phyloP scores from a whole-genome alignment of 768 basidiomycete species.

The Mycena maculata region DNA sequence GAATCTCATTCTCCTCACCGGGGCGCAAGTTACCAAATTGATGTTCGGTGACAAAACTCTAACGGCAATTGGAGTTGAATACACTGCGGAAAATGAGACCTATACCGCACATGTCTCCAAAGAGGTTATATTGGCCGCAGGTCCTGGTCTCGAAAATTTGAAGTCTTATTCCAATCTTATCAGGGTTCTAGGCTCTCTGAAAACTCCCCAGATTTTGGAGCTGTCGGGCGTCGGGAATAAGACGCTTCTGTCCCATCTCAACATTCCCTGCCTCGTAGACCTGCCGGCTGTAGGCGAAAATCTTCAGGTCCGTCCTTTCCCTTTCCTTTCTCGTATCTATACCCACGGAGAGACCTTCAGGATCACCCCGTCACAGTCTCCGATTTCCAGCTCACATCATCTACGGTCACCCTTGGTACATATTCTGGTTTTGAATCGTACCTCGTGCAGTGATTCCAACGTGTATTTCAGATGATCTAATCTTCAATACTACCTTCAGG shows the following conservation, averaged over 20 bases:
- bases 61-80: not conserved
- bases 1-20: slow-evolving; percentile 4
- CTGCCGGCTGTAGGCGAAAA: not conserved
- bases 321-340: not conserved
- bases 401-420: not conserved
- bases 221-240: not conserved
- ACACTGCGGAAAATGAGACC: not conserved
- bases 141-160: not conserved
- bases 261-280: not conserved
- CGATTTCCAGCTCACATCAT: not conserved
- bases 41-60: not conserved
- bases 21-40: not conserved
- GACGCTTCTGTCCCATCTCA: not conserved
- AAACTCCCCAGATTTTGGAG: not conserved
- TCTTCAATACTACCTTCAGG: not conserved
- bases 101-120: not conserved
- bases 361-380: not conserved
- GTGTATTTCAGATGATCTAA: not conserved
- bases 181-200: not conserved
- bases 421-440: too few species aligned
- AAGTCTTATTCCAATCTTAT: not conserved
- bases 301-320: not conserved
- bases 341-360: not conserved
- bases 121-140: slow-evolving; percentile 1
- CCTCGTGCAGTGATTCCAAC: not conserved